Percentiles rank a stretch among this genome's conserved stretches.
Conservation (phyloP, 495 filamentous ascomycete genomes). For the Neurospora cerealis region DNA sequence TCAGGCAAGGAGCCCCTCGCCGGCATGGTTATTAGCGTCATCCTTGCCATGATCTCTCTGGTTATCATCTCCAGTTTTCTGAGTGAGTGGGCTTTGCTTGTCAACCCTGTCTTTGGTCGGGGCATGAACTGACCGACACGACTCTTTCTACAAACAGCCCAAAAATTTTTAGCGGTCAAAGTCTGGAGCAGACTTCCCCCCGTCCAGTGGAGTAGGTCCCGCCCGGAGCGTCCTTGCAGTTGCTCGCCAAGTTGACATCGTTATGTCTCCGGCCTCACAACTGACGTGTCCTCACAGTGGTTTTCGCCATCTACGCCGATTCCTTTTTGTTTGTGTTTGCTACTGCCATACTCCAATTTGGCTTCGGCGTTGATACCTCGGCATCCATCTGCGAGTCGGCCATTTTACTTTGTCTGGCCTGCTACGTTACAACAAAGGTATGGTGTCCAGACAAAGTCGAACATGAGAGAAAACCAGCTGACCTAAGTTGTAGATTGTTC, state of each 20-base stretch:
- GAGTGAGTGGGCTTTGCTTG: slow-evolving; percentile 23
- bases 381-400: slow-evolving; percentile 34
- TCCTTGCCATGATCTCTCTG: slow-evolving; percentile 31
- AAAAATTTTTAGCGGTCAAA: slow-evolving; percentile 26
- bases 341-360: slow-evolving; percentile 39
- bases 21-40: slow-evolving; percentile 31
- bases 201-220: slow-evolving; percentile 35
- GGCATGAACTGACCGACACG: neutral
- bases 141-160: slow-evolving; percentile 16
- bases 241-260: neutral
- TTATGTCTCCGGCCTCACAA: neutral
- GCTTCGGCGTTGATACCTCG: slow-evolving; percentile 35
- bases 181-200: slow-evolving; percentile 35
- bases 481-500: slow-evolving; percentile 27
- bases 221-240: neutral
- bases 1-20: slow-evolving; percentile 18
- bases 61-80: slow-evolving; percentile 35
- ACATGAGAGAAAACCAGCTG: neutral
- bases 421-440: slow-evolving; percentile 46
- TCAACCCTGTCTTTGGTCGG: neutral
- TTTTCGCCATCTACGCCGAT: slow-evolving; percentile 41
- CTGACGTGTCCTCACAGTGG: slow-evolving; percentile 21
- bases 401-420: slow-evolving; percentile 39
- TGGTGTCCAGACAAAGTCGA: neutral
- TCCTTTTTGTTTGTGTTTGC: slow-evolving; percentile 41